These are phyloP conservation scores for Magnaporthales sp. DNA, from an alignment of 2,329 filamentous ascomycete genomes.

Conservation along the genomic window DNA sequence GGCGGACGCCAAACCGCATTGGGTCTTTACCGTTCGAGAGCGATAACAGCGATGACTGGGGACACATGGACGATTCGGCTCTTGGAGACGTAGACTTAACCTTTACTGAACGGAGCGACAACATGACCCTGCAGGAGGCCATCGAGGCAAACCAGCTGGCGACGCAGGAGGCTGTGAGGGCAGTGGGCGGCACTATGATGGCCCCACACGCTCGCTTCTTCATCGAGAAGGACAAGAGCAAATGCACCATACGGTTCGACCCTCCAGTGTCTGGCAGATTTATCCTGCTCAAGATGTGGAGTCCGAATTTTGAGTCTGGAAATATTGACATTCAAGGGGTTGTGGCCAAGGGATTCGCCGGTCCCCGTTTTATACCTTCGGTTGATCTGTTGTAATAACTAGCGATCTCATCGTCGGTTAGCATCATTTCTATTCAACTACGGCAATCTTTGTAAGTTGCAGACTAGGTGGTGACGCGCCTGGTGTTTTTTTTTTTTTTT, in stretches of 20 bases:
- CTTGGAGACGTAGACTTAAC: neutral
- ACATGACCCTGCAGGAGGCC: constrained; percentile 27
- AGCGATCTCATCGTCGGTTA: neutral
- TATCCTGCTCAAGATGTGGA: constrained; percentile 87
- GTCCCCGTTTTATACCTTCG: constrained; percentile 74
- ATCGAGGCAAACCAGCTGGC: constrained; percentile 41
- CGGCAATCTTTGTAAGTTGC: neutral
- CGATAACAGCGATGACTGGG: constrained; percentile 28
- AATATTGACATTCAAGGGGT: constrained; percentile 91
- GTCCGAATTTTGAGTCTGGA: constrained; percentile 52
- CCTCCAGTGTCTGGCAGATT: constrained; percentile 74
- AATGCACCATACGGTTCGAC: constrained; percentile 79
- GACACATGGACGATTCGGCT: constrained; percentile 10
- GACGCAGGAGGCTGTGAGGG: constrained; percentile 47
- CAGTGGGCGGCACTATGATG: constrained; percentile 53
- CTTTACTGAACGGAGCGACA: constrained; percentile 11
- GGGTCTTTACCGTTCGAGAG: constrained; percentile 47
- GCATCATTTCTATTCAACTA: neutral
- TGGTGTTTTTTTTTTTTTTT: neutral
- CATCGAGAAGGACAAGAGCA: constrained; percentile 74
- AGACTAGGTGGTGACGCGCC: neutral
- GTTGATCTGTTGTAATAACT: constrained; percentile 45
- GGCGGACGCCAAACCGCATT: constrained; percentile 41
- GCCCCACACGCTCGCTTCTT: constrained; percentile 73
- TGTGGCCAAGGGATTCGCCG: constrained; percentile 74